These are phyloP conservation scores for Pharnaceum exiguum DNA, from an alignment of 148 eudicot species.

Conservation along the genomic window DNA sequence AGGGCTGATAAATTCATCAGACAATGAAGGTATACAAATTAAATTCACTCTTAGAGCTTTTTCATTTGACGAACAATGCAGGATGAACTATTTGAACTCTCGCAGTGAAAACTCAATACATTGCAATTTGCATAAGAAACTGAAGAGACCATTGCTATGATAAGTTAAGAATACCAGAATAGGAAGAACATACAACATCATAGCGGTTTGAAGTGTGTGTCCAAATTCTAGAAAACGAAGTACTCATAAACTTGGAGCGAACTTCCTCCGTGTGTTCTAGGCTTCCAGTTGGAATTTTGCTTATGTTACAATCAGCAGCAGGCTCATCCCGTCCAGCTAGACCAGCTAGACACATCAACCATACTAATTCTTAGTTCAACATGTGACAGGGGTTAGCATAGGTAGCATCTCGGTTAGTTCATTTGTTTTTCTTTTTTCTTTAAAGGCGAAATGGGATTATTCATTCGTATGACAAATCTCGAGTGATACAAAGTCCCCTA, in stretches of 20 bases:
- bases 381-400: not conserved
- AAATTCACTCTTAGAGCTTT: no score
- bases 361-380: conserved; percentile 12
- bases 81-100: no score
- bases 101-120: no score
- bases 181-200: conserved; percentile 14
- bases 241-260: not conserved
- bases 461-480: no score
- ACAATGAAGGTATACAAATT: not conserved
- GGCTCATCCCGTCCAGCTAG: conserved; percentile 9
- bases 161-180: not conserved
- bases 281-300: not conserved
- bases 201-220: not conserved
- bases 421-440: no score
- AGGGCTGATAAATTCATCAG: no score
- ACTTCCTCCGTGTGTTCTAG: not conserved
- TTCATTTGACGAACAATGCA: no score
- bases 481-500: no score
- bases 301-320: not conserved
- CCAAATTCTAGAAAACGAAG: conserved; percentile 20
- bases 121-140: no score
- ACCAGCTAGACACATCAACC: conserved; percentile 6
- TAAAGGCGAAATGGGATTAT: no score
- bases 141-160: not conserved
- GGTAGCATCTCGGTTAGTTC: conserved; percentile 11